Conservation (phyloP, 306 rosid species). For the Trichosanthes truncata region DNA sequence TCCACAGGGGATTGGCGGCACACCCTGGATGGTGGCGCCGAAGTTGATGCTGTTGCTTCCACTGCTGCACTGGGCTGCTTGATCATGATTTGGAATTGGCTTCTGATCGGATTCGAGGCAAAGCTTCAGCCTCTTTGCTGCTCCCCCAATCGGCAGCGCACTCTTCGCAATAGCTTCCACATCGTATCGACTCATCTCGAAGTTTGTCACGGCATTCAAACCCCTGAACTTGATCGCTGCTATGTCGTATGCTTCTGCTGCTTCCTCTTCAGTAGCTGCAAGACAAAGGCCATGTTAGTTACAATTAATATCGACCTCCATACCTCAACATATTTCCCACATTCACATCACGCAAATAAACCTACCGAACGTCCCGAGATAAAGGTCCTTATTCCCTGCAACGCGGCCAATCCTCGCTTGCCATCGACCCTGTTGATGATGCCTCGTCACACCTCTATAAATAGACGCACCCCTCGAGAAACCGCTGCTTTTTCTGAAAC, state of each 20-base stretch:
- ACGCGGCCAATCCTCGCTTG: constrained; percentile 99
- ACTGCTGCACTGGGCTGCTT: constrained; percentile 32
- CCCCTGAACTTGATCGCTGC: constrained; percentile 97
- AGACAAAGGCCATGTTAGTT: background rate
- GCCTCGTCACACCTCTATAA: constrained; percentile 96
- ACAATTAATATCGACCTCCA: background rate
- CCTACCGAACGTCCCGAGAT: constrained; percentile 89
- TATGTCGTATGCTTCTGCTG: constrained; percentile 91
- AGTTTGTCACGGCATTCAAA: constrained; percentile 80
- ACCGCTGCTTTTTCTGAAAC: constrained; percentile 86
- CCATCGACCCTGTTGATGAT: constrained; percentile 98
- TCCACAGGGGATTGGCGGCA: constrained; percentile 46
- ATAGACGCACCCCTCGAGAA: constrained; percentile 95
- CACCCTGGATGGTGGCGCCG: constrained; percentile 43
- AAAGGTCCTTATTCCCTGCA: constrained; percentile 90
- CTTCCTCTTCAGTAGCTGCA: constrained; percentile 95
- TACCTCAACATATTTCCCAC: background rate
- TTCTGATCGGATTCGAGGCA: constrained; percentile 64
- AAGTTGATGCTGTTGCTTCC: constrained; percentile 51
- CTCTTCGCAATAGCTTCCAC: constrained; percentile 79
- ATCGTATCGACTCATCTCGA: constrained; percentile 88
- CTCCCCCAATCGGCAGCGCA: constrained; percentile 81
- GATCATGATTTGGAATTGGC: constrained; percentile 16
- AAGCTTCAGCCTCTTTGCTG: constrained; percentile 79
- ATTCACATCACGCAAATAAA: background rate